Evolutionary conservation across 1,139 yeast species (phyloP).

Genomic region (Torulaspora globosa): DNA sequence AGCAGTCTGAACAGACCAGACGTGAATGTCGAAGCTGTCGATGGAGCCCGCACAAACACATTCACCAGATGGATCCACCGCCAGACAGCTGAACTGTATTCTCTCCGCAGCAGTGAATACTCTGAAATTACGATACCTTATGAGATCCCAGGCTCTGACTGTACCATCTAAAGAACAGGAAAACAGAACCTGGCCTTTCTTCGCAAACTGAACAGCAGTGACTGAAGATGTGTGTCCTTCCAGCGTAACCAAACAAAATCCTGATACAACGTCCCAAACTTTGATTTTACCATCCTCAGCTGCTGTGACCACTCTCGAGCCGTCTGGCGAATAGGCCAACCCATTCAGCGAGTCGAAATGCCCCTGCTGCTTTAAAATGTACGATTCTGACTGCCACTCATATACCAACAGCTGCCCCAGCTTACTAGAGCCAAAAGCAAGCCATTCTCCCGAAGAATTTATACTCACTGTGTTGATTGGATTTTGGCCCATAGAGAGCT

Average conservation of each 20-base stretch:
- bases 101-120: slow-evolving; percentile 90
- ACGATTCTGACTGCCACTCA: slow-evolving; percentile 98
- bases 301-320: slow-evolving; percentile 86
- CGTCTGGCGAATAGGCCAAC: slow-evolving; percentile 89
- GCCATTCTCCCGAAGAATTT: slow-evolving; percentile 90
- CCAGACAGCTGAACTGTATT: slow-evolving; percentile 80
- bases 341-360: slow-evolving; percentile 89
- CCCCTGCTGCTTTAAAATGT: slow-evolving; percentile 92
- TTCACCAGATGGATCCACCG: slow-evolving; percentile 97
- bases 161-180: slow-evolving; percentile 95
- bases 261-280: slow-evolving; percentile 92
- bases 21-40: slow-evolving; percentile 84
- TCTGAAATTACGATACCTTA: slow-evolving; percentile 88
- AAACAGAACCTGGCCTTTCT: slow-evolving; percentile 81
- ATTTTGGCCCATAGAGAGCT: slow-evolving; percentile 87
- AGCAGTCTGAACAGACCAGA: slow-evolving; percentile 97
- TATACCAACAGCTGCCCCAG: slow-evolving; percentile 92
- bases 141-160: slow-evolving; percentile 92
- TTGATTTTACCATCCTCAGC: slow-evolving; percentile 96
- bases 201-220: slow-evolving; percentile 81
- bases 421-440: slow-evolving; percentile 88
- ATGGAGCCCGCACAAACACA: slow-evolving; percentile 92
- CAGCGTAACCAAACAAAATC: slow-evolving; percentile 89
- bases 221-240: slow-evolving; percentile 88
- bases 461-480: slow-evolving; percentile 78